phyloP scores from a whole-genome alignment of 1,284 basidiomycete species.

The Sporisorium iseilematis-ciliati region DNA sequence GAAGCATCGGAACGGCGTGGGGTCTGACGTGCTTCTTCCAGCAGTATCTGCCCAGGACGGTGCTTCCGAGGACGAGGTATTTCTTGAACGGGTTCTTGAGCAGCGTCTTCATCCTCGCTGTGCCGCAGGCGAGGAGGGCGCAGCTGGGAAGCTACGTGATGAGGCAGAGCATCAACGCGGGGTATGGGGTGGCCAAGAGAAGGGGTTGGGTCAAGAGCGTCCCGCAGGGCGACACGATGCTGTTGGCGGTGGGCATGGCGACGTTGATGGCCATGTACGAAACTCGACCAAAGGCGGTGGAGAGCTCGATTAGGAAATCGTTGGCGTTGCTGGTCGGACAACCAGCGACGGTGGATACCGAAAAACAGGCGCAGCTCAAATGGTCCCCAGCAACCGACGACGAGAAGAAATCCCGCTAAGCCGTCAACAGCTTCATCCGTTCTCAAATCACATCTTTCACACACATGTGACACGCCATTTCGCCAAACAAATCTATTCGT shows the following conservation, averaged over 20 bases:
- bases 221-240: conserved; percentile 35
- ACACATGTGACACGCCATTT: not conserved
- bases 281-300: conserved; percentile 38
- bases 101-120: conserved; percentile 56
- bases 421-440: not conserved
- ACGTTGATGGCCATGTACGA: conserved; percentile 52
- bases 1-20: conserved; percentile 61
- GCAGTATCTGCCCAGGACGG: conserved; percentile 56
- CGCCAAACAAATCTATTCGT: not conserved
- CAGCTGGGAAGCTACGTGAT: conserved; percentile 55
- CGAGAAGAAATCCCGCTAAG: conserved; percentile 8
- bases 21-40: conserved; percentile 62
- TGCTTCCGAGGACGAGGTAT: conserved; percentile 49
- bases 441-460: not conserved
- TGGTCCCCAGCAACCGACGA: not conserved
- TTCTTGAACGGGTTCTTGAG: conserved; percentile 61
- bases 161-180: conserved; percentile 34
- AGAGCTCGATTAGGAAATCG: conserved; percentile 8
- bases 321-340: conserved; percentile 27
- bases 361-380: conserved; percentile 33
- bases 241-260: conserved; percentile 50
- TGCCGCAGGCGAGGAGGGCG: conserved; percentile 40
- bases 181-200: conserved; percentile 36
- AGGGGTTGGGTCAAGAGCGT: conserved; percentile 33
- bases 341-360: conserved; percentile 16